Evolutionary conservation across 2,329 filamentous ascomycete species (phyloP).

Genomic region (Fusarium tanahbumbuense): DNA sequence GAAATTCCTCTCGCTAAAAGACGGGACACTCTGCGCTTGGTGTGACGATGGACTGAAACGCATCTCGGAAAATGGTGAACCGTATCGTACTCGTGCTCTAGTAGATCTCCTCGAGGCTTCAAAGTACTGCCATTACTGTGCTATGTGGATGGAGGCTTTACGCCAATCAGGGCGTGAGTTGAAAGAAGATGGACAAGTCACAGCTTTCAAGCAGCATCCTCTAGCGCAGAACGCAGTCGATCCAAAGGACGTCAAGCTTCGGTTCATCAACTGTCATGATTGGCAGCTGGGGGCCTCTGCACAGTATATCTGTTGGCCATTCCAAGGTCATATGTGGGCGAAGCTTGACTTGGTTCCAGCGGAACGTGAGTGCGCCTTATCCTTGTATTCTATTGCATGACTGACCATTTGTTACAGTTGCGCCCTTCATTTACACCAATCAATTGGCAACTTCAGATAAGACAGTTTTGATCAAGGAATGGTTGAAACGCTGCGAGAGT

Average conservation of each 20-base stretch:
- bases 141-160: not conserved
- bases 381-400: not conserved
- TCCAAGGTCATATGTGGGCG: not conserved
- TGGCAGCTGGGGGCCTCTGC: not conserved
- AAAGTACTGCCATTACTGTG: not conserved
- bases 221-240: not conserved
- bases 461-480: not conserved
- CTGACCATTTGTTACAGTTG: not conserved
- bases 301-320: slow-evolving; percentile 2
- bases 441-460: not conserved
- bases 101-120: not conserved
- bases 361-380: not conserved
- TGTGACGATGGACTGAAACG: not conserved
- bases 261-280: not conserved
- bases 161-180: not conserved
- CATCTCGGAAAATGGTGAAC: not conserved
- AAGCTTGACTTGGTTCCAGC: not conserved
- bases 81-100: not conserved
- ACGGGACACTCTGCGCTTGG: not conserved
- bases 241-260: not conserved
- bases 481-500: not conserved
- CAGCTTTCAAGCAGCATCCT: not conserved
- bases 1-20: not conserved
- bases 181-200: not conserved
- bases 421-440: not conserved